Base-by-base conservation (phyloP, 305 asterid species). In the Ajuga reptans region DNA sequence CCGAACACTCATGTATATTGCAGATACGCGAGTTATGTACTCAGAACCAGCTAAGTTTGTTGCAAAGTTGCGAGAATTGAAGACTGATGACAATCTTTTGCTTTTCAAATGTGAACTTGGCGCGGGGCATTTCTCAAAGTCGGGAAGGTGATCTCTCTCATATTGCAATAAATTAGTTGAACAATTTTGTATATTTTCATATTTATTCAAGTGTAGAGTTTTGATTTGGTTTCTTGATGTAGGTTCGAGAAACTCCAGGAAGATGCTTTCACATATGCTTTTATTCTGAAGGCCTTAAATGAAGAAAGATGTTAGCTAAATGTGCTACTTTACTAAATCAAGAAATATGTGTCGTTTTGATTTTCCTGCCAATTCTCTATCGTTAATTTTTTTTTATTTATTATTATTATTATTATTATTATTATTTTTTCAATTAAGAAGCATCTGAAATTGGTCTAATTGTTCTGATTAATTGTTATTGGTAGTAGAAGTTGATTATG, bases 61-160 rank as follows among this genome's bases (percentile, higher is more conserved):
- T 18, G 99, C 99, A 12, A 93, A 93, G 83, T 73, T 93, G 84
- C 89, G 99, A 73, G 97, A 93, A 47, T 71, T 72, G 79, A 93
- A 93, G 81, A 87, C 91, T 27, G 89, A 89, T 76, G 84, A 84
- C 68, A 93, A 91, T 77, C 29, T 76, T 66, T 84, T 91, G 73
- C 75, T 93, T 75, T 86, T 93, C 73, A 93, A 87, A 80, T 91
- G 97, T 60, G 96, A 89, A 75, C 90, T 91, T 72, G 94, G 97
- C 54, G 99, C 97, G 0, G 97, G 97, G 9, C 99, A 93, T 81
- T 93, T 85, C 64, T 93, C 97, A 6, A 93, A 93, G 83, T 93
- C 97, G 0, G 97, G 97, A 80, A 89, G 99, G 99, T 93, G 75
- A 77, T 42, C 18, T 39, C 2, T 39, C 31, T 45, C 43, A 21